A percentile compares a stretch with the other conserved stretches of the same genome.
These are phyloP conservation scores for Phytopythium montanum DNA, from an alignment of 352 stramenopile genomes.

Conservation along the genomic window DNA sequence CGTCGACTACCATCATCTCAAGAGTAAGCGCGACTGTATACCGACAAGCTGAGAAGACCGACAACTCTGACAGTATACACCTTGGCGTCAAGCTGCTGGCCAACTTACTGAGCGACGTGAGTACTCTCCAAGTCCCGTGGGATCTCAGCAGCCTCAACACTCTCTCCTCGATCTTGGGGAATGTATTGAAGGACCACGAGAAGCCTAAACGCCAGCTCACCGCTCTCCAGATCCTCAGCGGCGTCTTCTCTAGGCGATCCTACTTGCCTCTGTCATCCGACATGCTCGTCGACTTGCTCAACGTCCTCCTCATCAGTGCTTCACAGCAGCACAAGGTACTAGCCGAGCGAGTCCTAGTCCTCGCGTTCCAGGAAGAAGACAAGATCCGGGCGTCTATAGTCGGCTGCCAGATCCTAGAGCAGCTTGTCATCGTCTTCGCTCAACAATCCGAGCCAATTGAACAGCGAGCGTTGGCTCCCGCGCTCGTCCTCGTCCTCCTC, in stretches of 20 bases:
- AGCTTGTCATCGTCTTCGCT: slow-evolving; percentile 61
- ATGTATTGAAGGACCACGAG: slow-evolving; percentile 32
- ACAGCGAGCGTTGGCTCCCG: slow-evolving; percentile 25
- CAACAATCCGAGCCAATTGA: slow-evolving; percentile 27
- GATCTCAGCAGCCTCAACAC: slow-evolving; percentile 12
- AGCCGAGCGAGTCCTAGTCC: slow-evolving; percentile 45
- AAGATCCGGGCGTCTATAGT: slow-evolving; percentile 40
- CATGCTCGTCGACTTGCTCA: slow-evolving; percentile 59
- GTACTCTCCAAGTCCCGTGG: slow-evolving; percentile 20
- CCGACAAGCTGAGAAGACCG: neutral
- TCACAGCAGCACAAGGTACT: slow-evolving; percentile 31
- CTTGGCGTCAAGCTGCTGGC: slow-evolving; percentile 43
- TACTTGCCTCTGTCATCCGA: slow-evolving; percentile 50
- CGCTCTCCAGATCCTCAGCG: slow-evolving; percentile 33
- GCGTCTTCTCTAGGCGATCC: slow-evolving; percentile 23
- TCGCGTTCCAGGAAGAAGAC: slow-evolving; percentile 40
- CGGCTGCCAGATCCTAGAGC: slow-evolving; percentile 61
- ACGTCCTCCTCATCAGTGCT: slow-evolving; percentile 52
- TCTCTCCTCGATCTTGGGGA: slow-evolving; percentile 25
- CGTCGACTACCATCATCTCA: neutral
- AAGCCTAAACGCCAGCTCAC: slow-evolving; percentile 39
- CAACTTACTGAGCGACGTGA: slow-evolving; percentile 34
- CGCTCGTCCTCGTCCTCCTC: slow-evolving; percentile 49
- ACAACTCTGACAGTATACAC: neutral
- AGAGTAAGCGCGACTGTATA: neutral